A percentile compares a stretch with the other conserved stretches of the same genome.
phyloP scores from a whole-genome alignment of 2,329 filamentous ascomycete species.

The Ascochyta fabae region DNA sequence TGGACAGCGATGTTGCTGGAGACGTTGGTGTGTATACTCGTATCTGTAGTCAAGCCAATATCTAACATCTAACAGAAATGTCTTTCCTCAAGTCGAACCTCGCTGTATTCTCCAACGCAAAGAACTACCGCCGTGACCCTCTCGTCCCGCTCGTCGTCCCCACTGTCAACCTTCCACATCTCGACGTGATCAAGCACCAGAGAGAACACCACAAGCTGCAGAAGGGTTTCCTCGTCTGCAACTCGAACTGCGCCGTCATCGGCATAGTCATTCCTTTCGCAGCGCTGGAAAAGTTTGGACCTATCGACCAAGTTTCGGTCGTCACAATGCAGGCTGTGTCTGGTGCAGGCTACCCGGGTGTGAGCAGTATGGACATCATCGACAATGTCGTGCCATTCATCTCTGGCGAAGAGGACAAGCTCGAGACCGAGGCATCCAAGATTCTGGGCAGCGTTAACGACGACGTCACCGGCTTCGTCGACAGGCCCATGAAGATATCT shows the following conservation, averaged over 20 bases:
- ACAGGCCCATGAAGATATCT: constrained; percentile 79
- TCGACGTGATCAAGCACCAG: constrained; percentile 90
- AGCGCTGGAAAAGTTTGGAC: constrained; percentile 83
- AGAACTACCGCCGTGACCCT: constrained; percentile 92
- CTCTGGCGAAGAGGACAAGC: constrained; percentile 91
- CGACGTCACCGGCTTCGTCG: constrained; percentile 75
- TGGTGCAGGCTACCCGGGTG: constrained; percentile 88
- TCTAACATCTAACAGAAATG: constrained; percentile 64
- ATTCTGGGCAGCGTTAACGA: constrained; percentile 80
- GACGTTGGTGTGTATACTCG: constrained; percentile 73
- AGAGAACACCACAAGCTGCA: constrained; percentile 72
- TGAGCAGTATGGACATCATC: constrained; percentile 90
- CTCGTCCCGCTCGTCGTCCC: constrained; percentile 92
- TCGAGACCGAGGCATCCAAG: constrained; percentile 93
- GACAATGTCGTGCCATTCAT: constrained; percentile 98
- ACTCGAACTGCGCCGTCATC: constrained; percentile 97
- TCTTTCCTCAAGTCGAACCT: constrained; percentile 88
- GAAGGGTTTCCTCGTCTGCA: constrained; percentile 94
- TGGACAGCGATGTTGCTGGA: constrained; percentile 91
- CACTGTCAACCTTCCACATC: constrained; percentile 88
- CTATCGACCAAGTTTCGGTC: constrained; percentile 76
- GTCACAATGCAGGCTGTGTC: constrained; percentile 96
- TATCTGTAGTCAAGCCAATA: no score
- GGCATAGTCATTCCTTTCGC: constrained; percentile 94
- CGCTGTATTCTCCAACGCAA: constrained; percentile 95